Evolutionary conservation across 2,329 filamentous ascomycete genomes (phyloP).

Genomic region (Exophiala xenobiotica): DNA sequence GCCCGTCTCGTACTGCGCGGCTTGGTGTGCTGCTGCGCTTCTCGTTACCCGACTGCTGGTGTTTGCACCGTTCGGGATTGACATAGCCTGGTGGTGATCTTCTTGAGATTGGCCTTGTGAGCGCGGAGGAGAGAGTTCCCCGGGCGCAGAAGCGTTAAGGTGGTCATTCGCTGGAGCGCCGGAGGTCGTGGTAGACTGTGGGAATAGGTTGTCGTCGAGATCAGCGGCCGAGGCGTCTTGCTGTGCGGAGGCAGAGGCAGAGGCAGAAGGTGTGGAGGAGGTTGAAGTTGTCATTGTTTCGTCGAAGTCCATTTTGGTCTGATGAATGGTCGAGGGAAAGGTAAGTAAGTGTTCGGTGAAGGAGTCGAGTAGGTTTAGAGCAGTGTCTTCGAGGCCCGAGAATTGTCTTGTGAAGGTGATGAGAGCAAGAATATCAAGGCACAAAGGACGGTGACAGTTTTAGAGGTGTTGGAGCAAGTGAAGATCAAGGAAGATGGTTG

Average conservation of each 20-base stretch:
- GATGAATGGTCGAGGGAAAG: conserved; percentile 1
- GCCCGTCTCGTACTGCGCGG: background rate
- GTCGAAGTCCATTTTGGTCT: conserved; percentile 26
- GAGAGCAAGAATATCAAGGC: too few species aligned
- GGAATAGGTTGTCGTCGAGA: conserved; percentile 11
- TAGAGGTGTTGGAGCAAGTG: too few species aligned
- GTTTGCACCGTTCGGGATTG: conserved; percentile 7
- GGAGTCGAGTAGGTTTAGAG: too few species aligned
- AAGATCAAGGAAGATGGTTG: too few species aligned
- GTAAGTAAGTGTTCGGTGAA: too few species aligned
- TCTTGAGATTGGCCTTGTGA: conserved; percentile 22
- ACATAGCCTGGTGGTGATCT: background rate
- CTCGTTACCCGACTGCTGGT: conserved; percentile 18
- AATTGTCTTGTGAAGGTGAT: too few species aligned
- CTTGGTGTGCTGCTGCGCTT: conserved; percentile 1
- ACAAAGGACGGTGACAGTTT: too few species aligned
- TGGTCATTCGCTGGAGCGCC: conserved; percentile 28
- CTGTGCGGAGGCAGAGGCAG: conserved; percentile 1
- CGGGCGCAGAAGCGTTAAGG: conserved; percentile 31
- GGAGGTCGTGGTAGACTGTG: conserved; percentile 1
- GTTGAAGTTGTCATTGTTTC: conserved; percentile 31
- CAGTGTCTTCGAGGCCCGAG: too few species aligned
- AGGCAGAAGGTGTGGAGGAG: conserved; percentile 17
- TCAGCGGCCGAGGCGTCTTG: conserved; percentile 13
- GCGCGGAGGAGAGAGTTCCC: conserved; percentile 31